Evolutionary conservation across 2,329 filamentous ascomycete genomes (phyloP).

Genomic region (Xylariaceae sp.): DNA sequence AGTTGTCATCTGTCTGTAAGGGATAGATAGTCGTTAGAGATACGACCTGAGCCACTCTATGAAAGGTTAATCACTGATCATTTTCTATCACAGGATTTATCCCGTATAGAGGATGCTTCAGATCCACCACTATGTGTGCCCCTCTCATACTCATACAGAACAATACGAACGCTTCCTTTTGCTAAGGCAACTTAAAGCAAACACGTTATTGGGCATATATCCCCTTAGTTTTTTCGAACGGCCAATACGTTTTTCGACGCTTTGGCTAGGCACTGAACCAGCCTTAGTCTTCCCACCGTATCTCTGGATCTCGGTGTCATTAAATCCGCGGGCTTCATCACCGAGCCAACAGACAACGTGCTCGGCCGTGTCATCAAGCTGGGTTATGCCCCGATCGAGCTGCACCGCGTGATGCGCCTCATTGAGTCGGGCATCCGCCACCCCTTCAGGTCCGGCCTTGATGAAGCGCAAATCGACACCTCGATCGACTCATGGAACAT

Average conservation of each 20-base stretch:
- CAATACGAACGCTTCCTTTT: no score
- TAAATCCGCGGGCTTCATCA: neutral
- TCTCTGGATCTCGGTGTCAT: slow-evolving; percentile 7
- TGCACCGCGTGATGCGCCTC: slow-evolving; percentile 2
- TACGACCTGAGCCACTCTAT: no score
- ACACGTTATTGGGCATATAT: slow-evolving; percentile 32
- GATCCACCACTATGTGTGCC: no score
- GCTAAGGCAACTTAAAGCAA: no score
- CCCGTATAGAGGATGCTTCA: no score
- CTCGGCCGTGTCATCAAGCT: neutral
- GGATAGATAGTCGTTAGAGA: no score
- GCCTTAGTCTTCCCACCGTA: slow-evolving; percentile 5
- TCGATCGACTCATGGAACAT: neutral
- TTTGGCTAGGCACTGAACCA: slow-evolving; percentile 8
- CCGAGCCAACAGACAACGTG: neutral
- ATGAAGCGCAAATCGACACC: slow-evolving; percentile 2
- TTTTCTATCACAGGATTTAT: no score
- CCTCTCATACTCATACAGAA: no score
- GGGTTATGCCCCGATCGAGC: neutral
- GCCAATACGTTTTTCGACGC: slow-evolving; percentile 34
- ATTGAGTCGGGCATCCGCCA: slow-evolving; percentile 5
- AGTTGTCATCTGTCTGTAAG: no score
- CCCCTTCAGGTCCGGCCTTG: neutral
- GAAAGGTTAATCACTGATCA: no score
- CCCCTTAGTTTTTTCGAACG: slow-evolving; percentile 38